Base-by-base conservation (phyloP, 768 basidiomycete genomes). In the Boletellus sp. region DNA sequence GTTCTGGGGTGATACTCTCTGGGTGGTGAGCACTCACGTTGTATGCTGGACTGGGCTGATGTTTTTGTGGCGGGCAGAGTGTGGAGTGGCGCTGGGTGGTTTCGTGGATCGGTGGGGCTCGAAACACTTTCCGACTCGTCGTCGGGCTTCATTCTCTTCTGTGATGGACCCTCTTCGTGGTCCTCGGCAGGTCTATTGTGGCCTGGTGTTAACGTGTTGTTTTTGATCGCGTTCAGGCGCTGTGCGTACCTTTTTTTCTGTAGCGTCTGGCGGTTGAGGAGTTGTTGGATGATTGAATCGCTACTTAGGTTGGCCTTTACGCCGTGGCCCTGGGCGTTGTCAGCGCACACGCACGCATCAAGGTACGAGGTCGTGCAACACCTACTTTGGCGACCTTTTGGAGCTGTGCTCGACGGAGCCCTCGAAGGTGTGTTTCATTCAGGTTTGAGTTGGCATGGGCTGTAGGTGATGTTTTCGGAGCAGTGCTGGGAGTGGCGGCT, bases 221-320 rank as follows among this genome's bases (percentile, higher is more conserved):
- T n/a, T n/a, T 13, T 19, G 0, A 48, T 22, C 8, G 6, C 10
- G 4, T 45, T n/a, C 11, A 32, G 8, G 16, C 19, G 11, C 15
- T 10, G 28, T 4, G 45, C 46, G 53, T 19, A 62, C 64, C 54
- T 47, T 32, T 17, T 7, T 11, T 36, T 53, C 54, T 57, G 54
- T 13, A 45, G 40, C 19, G 15, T 17, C 35, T 51, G 49, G 20
- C 56, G 35, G 36, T 43, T 56, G n/a, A 45, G 39, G 26, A 68
- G 16, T 22, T 47, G 51, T 40, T 32, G 54, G 7, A 68, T 58
- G 16, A 66, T 64, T 7, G 37, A 11, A 24, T 64, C 59, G 31
- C 55, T 68, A 53, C 64, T 66, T 31, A 49, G 39, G 33, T 68
- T 67, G 6, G n/a, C n/a, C n/a, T n/a, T n/a, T n/a, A n/a, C n/a